Conservation (phyloP, 352 stramenopile species). For the Pseudoperonospora humuli region DNA sequence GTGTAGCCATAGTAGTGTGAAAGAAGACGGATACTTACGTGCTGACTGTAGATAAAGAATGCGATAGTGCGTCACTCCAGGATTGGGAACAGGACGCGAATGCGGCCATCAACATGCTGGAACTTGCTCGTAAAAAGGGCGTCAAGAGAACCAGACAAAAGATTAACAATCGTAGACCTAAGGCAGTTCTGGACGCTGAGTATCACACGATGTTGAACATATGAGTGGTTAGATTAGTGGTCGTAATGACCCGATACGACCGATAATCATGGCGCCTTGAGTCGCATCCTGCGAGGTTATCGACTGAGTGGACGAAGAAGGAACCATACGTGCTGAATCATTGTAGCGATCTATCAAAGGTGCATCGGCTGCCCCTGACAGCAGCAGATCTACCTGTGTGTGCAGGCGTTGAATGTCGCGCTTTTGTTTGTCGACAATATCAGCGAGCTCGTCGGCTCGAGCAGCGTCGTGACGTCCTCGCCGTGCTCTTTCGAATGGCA, state of each 20-base stretch:
- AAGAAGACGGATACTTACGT: no score
- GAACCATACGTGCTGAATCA: not conserved
- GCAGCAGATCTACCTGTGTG: slow-evolving; percentile 51
- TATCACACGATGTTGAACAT: no score
- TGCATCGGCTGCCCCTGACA: slow-evolving; percentile 30
- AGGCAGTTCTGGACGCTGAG: no score
- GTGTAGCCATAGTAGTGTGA: no score
- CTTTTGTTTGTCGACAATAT: slow-evolving; percentile 47
- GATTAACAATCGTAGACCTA: no score
- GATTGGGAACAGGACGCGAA: no score
- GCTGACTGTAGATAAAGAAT: no score
- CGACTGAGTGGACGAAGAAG: slow-evolving; percentile 5
- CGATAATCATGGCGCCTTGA: slow-evolving; percentile 7
- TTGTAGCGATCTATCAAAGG: slow-evolving; percentile 4
- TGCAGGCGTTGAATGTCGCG: slow-evolving; percentile 65
- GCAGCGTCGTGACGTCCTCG: slow-evolving; percentile 13
- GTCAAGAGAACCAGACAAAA: no score
- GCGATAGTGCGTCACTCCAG: no score
- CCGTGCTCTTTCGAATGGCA: slow-evolving; percentile 50
- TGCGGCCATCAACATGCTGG: no score
- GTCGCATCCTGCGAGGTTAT: slow-evolving; percentile 1
- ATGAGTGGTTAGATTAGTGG: slow-evolving; percentile 14
- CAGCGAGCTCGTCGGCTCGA: slow-evolving; percentile 37
- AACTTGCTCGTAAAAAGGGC: no score
- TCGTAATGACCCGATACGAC: slow-evolving; percentile 19